Base-by-base conservation (phyloP, 495 filamentous ascomycete genomes). In the Talaromyces trachyspermus region DNA sequence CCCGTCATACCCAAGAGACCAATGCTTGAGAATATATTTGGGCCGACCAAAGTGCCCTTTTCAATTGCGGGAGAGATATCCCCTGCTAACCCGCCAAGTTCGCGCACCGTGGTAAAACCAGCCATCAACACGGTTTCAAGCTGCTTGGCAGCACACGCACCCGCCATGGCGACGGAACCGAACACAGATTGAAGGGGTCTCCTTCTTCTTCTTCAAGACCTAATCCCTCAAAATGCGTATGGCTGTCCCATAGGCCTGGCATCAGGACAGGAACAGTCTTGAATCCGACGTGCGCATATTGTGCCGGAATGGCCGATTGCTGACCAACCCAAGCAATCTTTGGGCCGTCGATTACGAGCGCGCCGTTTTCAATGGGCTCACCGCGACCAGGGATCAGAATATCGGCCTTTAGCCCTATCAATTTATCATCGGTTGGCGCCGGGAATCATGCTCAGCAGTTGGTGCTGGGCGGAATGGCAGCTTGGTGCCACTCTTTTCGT, bases 161-260 rank as follows among this genome's bases (percentile, higher is more conserved):
- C 71, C 5, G 63, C 55, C 1, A 60, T 15, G 26, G 49, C 61
- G 12, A 32, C 30, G 12, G 52, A 40, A 11, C 44, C 49, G 20
- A 43, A 26, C 14, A 43, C 25, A 54, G 26, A 4, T 27, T 32
- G 14, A 49, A 32, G n/a, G n/a, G 37, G 53, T 44, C 10, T 15
- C 40, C 17, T 37, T 26, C 22, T 45, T 29, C 32, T 5, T 26
- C 19, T 2, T 23, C 26, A 5, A 6, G 14, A 38, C 33, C 20
- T 5, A 44, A 41, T 49, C 62, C 58, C 4, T 52, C 11, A 50
- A 68, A 76, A 50, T 78, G 75, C 17, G 54, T 60, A 54, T 78
- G 75, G 43, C 61, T 66, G 46, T 78, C 75, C 75, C 75, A 78
- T 6, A 78, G 56, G 2, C 74, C 74, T 6, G 74, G 74, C 69